A percentile compares a stretch with the other conserved stretches of the same genome.
phyloP scores from a whole-genome alignment of 2,329 filamentous ascomycete genomes.

The Colletotrichum abscissum region DNA sequence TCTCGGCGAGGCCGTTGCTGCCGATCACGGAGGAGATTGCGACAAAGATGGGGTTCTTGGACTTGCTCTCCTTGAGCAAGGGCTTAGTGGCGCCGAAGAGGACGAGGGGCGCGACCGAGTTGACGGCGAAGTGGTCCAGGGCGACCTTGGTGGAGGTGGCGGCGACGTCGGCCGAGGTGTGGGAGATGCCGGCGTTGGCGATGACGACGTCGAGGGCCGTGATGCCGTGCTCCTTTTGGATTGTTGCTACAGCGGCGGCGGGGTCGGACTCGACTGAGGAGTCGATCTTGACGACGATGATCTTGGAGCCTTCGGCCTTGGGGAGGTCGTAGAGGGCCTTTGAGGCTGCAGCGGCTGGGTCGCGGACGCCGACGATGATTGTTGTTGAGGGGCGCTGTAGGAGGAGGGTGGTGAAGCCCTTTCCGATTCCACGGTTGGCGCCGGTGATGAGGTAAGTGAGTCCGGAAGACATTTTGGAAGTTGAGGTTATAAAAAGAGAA shows the following conservation, averaged over 20 bases:
- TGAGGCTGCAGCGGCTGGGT: conserved; percentile 42
- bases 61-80: conserved; percentile 39
- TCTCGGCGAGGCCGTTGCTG: conserved; percentile 33
- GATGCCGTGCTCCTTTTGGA: conserved; percentile 47
- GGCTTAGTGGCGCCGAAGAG: conserved; percentile 40
- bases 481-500: no score
- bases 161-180: conserved; percentile 26
- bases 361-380: conserved; percentile 53
- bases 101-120: conserved; percentile 39
- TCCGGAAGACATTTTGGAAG: conserved; percentile 44
- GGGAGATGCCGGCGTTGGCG: conserved; percentile 60
- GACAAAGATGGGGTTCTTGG: conserved; percentile 40
- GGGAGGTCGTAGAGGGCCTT: conserved; percentile 49
- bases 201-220: conserved; percentile 61
- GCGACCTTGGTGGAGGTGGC: conserved; percentile 43
- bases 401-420: conserved; percentile 16
- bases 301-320: conserved; percentile 43
- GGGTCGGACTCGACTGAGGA: conserved; percentile 46
- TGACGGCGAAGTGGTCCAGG: conserved; percentile 50
- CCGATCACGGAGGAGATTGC: conserved; percentile 41
- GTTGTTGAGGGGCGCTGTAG: conserved; percentile 40
- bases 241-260: conserved; percentile 42
- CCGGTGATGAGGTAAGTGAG: conserved; percentile 49
- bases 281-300: conserved; percentile 58
- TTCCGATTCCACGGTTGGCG: conserved; percentile 29